These are phyloP conservation scores for Elsinoe perseae DNA, from an alignment of 2,329 filamentous ascomycete species.

Conservation along the genomic window DNA sequence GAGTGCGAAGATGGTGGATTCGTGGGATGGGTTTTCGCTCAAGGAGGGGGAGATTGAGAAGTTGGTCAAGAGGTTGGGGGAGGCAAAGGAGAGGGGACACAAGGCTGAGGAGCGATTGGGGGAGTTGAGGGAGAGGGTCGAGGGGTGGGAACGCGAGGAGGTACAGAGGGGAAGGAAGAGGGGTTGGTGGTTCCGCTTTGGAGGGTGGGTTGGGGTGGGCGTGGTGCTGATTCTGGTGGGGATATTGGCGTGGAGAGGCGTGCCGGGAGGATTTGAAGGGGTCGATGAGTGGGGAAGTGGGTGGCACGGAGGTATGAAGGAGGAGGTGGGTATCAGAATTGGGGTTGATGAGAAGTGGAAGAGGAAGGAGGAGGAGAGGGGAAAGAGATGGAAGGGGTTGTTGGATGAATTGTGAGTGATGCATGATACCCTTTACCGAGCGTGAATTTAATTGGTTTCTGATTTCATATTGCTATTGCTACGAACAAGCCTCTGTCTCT, in stretches of 20 bases:
- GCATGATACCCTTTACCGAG: neutral
- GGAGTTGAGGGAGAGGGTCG: constrained; percentile 54
- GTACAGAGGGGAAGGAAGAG: constrained; percentile 57
- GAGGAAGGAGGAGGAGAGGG: constrained; percentile 15
- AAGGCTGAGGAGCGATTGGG: constrained; percentile 57
- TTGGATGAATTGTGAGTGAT: constrained; percentile 17
- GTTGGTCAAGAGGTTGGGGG: constrained; percentile 54
- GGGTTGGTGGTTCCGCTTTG: constrained; percentile 10
- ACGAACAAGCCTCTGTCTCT: neutral
- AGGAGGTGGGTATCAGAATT: constrained; percentile 17
- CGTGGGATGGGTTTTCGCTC: constrained; percentile 50
- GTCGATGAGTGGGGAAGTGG: constrained; percentile 15
- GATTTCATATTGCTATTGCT: neutral
- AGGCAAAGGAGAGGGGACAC: constrained; percentile 53
- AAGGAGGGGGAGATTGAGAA: constrained; percentile 57
- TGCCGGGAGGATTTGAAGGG: constrained; percentile 11
- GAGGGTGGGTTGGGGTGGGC: neutral
- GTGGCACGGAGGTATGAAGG: neutral
- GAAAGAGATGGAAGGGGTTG: constrained; percentile 16
- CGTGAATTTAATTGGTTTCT: neutral
- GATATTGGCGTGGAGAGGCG: constrained; percentile 12
- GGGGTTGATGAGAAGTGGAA: neutral
- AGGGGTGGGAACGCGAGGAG: constrained; percentile 60
- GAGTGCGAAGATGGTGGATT: constrained; percentile 47
- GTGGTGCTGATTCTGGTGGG: constrained; percentile 11